These are phyloP conservation scores for Cutaneotrichosporon spelunceum DNA, from an alignment of 1,284 basidiomycete genomes.

Conservation along the genomic window DNA sequence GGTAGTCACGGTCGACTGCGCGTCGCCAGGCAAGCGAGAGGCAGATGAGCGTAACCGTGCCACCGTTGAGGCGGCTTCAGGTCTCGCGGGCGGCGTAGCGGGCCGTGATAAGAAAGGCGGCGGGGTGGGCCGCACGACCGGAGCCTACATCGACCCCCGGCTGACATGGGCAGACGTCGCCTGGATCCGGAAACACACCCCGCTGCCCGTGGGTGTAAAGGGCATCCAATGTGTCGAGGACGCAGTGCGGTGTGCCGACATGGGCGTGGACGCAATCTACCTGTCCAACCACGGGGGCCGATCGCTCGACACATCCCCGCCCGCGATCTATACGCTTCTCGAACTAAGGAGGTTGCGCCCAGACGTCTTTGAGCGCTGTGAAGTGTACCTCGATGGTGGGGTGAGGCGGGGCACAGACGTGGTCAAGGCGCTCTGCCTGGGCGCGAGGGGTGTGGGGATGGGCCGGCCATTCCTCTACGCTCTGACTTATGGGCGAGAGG, in stretches of 20 bases:
- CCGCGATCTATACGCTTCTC: constrained; percentile 51
- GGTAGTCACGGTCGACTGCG: constrained; percentile 52
- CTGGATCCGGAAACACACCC: constrained; percentile 47
- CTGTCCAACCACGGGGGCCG: constrained; percentile 49
- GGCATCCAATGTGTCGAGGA: constrained; percentile 53
- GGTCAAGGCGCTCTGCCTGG: constrained; percentile 55
- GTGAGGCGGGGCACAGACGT: constrained; percentile 54
- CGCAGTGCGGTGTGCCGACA: constrained; percentile 48
- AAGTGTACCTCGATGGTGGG: constrained; percentile 54
- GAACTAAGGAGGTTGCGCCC: constrained; percentile 51
- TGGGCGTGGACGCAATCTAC: constrained; percentile 52
- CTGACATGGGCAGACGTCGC: constrained; percentile 48
- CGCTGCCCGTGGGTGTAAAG: constrained; percentile 50
- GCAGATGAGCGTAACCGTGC: constrained; percentile 50
- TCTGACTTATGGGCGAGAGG: constrained; percentile 50
- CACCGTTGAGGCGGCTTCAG: constrained; percentile 44
- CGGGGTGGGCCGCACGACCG: constrained; percentile 50
- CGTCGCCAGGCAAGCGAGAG: constrained; percentile 51
- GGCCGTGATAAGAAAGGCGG: constrained; percentile 47
- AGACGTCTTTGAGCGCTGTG: constrained; percentile 48
- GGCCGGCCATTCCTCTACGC: constrained; percentile 53
- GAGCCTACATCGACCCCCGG: constrained; percentile 50
- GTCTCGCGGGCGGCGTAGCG: constrained; percentile 49
- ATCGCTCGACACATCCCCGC: constrained; percentile 47
- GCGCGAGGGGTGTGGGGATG: constrained; percentile 54